Evolutionary conservation across 1,284 basidiomycete species (phyloP), one percentile per base, ranked within the genome.

Genomic region (Austroboletus niveus): DNA sequence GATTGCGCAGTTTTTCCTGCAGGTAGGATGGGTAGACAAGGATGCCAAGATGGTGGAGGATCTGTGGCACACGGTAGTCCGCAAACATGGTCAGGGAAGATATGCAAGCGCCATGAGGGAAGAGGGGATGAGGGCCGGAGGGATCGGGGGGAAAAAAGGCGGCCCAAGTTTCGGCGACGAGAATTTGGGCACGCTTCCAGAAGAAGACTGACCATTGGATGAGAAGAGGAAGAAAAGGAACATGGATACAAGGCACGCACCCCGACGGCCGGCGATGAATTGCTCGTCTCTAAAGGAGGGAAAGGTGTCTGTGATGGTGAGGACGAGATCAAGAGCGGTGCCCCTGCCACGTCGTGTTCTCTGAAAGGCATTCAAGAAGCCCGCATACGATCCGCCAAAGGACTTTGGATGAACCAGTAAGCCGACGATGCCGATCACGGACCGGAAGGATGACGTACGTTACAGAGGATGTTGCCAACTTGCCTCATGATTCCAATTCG

Each of bases 171-270:
- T 93, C 90, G 1, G 90, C 90, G 31, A 91, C 85, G 30, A 92
- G 76, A 49, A 93, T 93, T 55, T 93, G 90, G 0, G 89, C 84
- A 41, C 90, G 82, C 65, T 93, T 93, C 87, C 89, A 92, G 49
- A 92, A 76, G 65, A 70, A 82, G 5, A 92, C 87, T 88, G 57
- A 8, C 10, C 22, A 22, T 12, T 11, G 12, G 15, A 27, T 49
- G 41, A 64, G 52, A 24, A 54, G 32, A 38, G 10, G 30, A 30
- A 39, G 12, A 2, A 9, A 8, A 43, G 30, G n/a, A 10, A 34
- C 6, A n/a, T 4, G 8, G 14, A 20, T 15, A 24, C 6, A 11
- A 24, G 27, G 42, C 15, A 59, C 71, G 11, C 60, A 85, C 89
- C 76, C 77, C 75, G 80, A 27, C 72, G 72, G 20, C 80, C 84